Evolutionary conservation across 2,329 filamentous ascomycete genomes (phyloP), one percentile per base, ranked within the genome.

Genomic region (Ceratocystis huliohia): DNA sequence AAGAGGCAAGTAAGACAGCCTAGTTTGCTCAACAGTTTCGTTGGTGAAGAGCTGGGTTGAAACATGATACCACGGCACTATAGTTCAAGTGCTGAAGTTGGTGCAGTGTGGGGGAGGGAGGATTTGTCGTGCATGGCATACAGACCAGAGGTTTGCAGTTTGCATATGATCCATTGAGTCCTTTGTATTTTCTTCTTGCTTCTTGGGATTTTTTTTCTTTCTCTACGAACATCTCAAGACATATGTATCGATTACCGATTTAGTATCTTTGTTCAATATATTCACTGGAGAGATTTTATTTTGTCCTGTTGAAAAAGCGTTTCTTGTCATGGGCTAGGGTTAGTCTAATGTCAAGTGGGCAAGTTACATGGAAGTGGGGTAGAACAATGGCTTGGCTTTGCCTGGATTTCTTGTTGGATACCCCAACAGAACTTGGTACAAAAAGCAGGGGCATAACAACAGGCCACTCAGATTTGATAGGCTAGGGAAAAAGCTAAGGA

Each of bases 1-100:
- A 80, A 72, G 80, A 81, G 73, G 80, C 82, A 69, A 77, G 74
- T 53, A 68, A 64, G 44, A 61, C 64, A 4, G 45, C 64, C 33
- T 68, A 66, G 64, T 57, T 63, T 46, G 37, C 37, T 28, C 22
- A 15, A 28, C 7, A 22, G 15, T 48, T 30, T 48, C 22, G 20
- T 62, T 41, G 30, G n/a, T 33, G 44, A n/a, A 57, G 45, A n/a
- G 46, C 33, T 41, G 17, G 13, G 28, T 46, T 64, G 50, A 56
- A 61, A 64, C 25, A 53, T 64, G 62, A 67, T 67, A 67, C 66
- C 66, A 67, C 62, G 62, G 61, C 61, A 64, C 56, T 61, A 64
- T 44, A 57, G 25, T 64, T 64, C 48, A 63, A 61, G 66, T 64
- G 66, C 53, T 61, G 62, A 64, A 61, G 56, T 61, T 50, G 61